Conservation (phyloP, 2,329 filamentous ascomycete species). For the Ilyonectria sp. region DNA sequence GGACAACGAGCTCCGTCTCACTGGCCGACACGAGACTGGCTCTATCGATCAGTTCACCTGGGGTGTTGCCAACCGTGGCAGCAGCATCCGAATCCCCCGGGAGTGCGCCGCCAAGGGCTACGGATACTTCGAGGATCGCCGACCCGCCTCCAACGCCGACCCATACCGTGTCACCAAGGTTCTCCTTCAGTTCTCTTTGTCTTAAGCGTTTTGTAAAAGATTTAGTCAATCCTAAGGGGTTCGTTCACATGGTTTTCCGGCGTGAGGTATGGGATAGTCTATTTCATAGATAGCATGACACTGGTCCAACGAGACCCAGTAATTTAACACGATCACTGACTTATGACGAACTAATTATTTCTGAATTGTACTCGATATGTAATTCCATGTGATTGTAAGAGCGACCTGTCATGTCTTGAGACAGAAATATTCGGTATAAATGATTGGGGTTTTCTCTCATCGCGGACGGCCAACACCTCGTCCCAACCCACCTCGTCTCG, state of each 20-base stretch:
- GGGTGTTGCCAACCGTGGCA: conserved; percentile 93
- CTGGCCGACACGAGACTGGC: conserved; percentile 94
- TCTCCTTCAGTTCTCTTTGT: conserved; percentile 59
- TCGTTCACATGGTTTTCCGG: conserved; percentile 33
- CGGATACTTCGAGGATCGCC: conserved; percentile 93
- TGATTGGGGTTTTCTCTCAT: too few species aligned
- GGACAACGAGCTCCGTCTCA: conserved; percentile 95
- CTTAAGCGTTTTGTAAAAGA: conserved; percentile 33
- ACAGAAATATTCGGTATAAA: too few species aligned
- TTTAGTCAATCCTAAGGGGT: conserved; percentile 21
- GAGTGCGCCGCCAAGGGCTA: conserved; percentile 88
- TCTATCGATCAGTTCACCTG: conserved; percentile 94
- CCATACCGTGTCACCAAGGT: conserved; percentile 88
- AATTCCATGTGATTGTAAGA: background rate
- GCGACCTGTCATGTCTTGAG: background rate
- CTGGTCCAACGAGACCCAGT: conserved; percentile 32
- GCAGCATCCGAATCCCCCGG: conserved; percentile 92
- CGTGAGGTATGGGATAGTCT: conserved; percentile 35
- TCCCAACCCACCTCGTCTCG: too few species aligned
- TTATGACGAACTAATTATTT: conserved; percentile 20
- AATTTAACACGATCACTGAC: conserved; percentile 30
- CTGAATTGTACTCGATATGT: background rate
- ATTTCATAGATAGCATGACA: conserved; percentile 36
- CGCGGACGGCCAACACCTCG: too few species aligned
- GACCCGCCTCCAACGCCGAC: conserved; percentile 88